These are phyloP conservation scores for Rhynchospora pubera DNA, from an alignment of 176 grass and related monocot species.

Conservation along the genomic window DNA sequence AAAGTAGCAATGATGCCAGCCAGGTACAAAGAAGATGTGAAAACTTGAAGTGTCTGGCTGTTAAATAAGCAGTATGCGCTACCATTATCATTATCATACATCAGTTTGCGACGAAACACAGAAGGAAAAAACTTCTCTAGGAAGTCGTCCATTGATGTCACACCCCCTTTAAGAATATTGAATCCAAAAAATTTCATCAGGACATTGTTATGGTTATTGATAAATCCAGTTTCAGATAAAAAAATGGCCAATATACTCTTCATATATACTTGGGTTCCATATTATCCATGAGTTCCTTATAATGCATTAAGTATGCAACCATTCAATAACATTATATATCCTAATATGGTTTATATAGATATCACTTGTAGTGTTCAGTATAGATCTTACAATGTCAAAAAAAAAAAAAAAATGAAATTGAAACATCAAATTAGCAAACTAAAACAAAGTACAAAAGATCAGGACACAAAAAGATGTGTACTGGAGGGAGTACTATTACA, in stretches of 20 bases:
- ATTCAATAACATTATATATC: neutral
- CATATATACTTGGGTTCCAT: neutral
- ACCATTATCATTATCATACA: neutral
- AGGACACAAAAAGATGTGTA: neutral
- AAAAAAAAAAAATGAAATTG: neutral
- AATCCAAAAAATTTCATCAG: neutral
- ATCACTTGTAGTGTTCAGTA: neutral
- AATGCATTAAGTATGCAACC: neutral
- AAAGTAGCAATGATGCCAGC: slow-evolving; percentile 25
- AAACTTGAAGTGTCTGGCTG: slow-evolving; percentile 20
- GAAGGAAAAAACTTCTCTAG: slow-evolving; percentile 13
- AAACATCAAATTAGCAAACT: neutral
- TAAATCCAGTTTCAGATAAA: neutral
- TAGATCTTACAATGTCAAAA: neutral
- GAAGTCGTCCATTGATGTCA: slow-evolving; percentile 28
- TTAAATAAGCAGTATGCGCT: slow-evolving; percentile 16
- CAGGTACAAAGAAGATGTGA: slow-evolving; percentile 27
- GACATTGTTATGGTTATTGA: neutral
- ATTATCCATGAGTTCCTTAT: neutral
- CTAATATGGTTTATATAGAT: neutral
- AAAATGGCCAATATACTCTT: neutral
- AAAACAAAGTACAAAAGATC: neutral
- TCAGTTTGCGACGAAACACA: neutral
- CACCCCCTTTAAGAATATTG: slow-evolving; percentile 20
- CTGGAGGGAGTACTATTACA: neutral